Evolutionary conservation across 352 stramenopile genomes (phyloP).

Genomic region (Phytopythium mirpurense): DNA sequence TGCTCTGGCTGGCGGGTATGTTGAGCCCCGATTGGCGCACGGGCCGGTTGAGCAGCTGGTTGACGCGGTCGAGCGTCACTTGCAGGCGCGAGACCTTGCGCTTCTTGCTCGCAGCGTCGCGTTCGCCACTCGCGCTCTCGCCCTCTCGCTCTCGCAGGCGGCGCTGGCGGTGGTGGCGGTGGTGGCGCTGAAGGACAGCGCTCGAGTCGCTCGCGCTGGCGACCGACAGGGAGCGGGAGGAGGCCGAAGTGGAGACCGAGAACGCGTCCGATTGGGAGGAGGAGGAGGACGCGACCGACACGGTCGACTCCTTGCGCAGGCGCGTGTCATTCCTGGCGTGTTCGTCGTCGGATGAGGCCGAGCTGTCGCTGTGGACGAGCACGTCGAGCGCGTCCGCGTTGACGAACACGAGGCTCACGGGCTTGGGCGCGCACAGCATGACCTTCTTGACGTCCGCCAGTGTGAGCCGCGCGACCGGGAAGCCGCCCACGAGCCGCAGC

Average conservation of each 20-base stretch:
- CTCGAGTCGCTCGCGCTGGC: conserved; percentile 12
- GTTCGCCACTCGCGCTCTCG: conserved; percentile 17
- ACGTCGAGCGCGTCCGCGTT: conserved; percentile 15
- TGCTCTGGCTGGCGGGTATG: conserved; percentile 54
- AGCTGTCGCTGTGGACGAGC: conserved; percentile 16
- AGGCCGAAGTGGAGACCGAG: conserved; percentile 12
- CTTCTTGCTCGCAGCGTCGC: conserved; percentile 42
- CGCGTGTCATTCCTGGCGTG: conserved; percentile 5
- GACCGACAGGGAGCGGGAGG: conserved; percentile 19
- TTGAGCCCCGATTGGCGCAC: conserved; percentile 69
- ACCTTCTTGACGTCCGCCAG: conserved; percentile 74
- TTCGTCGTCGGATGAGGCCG: conserved; percentile 33
- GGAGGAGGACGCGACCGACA: conserved; percentile 5
- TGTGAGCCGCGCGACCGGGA: conserved; percentile 65
- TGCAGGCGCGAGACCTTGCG: conserved; percentile 69
- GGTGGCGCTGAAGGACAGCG: too few relatives aligned
- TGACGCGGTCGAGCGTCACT: conserved; percentile 55
- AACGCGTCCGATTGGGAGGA: conserved; percentile 2
- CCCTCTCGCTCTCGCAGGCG: conserved; percentile 8
- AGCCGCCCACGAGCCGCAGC: conserved; percentile 69
- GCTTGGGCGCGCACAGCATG: conserved; percentile 66
- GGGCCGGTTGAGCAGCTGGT: conserved; percentile 66
- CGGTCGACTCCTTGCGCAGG: conserved; percentile 13
- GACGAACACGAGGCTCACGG: conserved; percentile 76
- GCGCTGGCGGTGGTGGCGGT: conserved; percentile 12